Conservation (phyloP, 139 green algal species). For the Tetraselmis chui region DNA sequence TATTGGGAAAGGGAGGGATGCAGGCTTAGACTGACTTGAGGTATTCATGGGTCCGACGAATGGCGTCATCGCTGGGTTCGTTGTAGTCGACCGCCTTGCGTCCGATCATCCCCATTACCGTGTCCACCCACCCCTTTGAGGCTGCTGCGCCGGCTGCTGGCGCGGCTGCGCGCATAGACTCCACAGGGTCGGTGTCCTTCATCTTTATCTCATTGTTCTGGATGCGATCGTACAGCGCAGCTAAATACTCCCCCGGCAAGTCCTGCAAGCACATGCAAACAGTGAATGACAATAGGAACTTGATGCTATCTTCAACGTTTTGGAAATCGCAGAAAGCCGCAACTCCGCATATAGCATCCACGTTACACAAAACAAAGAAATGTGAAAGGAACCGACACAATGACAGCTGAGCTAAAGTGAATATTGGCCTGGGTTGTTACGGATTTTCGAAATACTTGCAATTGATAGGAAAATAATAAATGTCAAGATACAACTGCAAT, state of each 20-base stretch:
- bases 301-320: no score
- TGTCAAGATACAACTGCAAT: no score
- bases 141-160: slow-evolving; percentile 5
- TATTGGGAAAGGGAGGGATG: background rate
- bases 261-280: no score
- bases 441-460: no score
- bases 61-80: slow-evolving; percentile 72
- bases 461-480: no score
- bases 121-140: slow-evolving; percentile 46
- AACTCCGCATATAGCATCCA: no score
- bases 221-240: slow-evolving; percentile 91
- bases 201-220: slow-evolving; percentile 96
- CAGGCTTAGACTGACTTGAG: slow-evolving; percentile 16
- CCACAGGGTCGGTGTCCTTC: slow-evolving; percentile 45
- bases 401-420: no score
- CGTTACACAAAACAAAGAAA: no score
- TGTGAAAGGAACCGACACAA: no score
- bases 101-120: slow-evolving; percentile 52
- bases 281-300: no score
- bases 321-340: no score
- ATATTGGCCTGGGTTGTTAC: no score
- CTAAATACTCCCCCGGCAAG: slow-evolving; percentile 79
- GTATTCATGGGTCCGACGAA: slow-evolving; percentile 50
- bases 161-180: slow-evolving; percentile 5
- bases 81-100: slow-evolving; percentile 27